Conservation (phyloP, 1,139 yeast genomes). For the Blastobotrys buckinghamii region DNA sequence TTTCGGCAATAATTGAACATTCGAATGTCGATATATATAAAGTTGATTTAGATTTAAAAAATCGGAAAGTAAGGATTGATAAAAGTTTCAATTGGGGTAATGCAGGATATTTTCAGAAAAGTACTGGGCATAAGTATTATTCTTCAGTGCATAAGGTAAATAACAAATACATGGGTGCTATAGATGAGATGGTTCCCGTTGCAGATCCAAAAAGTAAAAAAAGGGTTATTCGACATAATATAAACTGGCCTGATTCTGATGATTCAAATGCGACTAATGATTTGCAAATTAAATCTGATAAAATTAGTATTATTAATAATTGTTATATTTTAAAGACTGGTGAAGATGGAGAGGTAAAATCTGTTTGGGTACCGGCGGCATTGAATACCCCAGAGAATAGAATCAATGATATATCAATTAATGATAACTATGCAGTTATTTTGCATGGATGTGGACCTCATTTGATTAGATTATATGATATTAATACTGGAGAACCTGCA, state of each 20-base stretch:
- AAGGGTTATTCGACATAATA: background rate
- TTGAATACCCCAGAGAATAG: background rate
- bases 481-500: background rate
- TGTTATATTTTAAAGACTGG: background rate
- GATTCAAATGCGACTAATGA: too few species aligned
- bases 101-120: background rate
- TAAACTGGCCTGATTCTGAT: background rate
- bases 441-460: background rate
- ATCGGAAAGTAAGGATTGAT: background rate
- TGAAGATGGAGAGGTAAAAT: background rate
- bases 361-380: background rate
- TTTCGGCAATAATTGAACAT: background rate
- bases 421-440: background rate
- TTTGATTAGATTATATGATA: background rate
- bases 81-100: background rate
- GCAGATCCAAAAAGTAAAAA: background rate
- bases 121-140: background rate
- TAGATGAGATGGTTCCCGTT: background rate
- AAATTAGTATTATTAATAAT: background rate
- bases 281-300: background rate
- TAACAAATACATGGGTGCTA: background rate
- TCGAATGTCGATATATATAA: background rate
- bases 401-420: background rate
- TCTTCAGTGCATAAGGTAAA: background rate
- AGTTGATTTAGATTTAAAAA: background rate